phyloP scores from a whole-genome alignment of 2,329 filamentous ascomycete genomes.

The Aspergillus intermedius region DNA sequence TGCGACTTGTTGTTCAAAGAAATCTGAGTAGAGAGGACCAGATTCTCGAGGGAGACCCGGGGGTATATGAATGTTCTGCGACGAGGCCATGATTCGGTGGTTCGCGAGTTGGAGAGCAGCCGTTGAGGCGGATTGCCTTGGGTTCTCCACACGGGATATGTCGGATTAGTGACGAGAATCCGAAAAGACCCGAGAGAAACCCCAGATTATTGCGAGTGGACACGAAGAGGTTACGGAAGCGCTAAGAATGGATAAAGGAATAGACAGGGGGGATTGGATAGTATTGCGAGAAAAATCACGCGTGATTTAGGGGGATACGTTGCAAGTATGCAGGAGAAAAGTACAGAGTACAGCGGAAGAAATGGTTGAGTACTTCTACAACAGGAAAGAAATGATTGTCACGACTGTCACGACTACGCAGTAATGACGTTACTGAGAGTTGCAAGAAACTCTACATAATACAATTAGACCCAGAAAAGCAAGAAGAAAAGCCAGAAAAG shows the following conservation, averaged over 20 bases:
- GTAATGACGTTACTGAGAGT: not conserved
- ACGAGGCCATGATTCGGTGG: slow-evolving; percentile 25
- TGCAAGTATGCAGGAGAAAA: not conserved
- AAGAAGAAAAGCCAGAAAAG: not conserved
- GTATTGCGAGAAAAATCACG: not conserved
- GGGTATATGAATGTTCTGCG: slow-evolving; percentile 40
- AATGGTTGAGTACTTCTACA: too few relatives aligned
- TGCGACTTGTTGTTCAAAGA: slow-evolving; percentile 51
- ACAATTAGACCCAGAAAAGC: too few relatives aligned
- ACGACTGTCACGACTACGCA: not conserved
- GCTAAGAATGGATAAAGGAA: not conserved
- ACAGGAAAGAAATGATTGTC: not conserved
- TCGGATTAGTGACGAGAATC: slow-evolving; percentile 27
- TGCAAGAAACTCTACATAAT: not conserved
- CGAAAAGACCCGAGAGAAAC: slow-evolving; percentile 27
- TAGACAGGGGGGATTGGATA: not conserved
- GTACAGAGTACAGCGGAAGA: not conserved
- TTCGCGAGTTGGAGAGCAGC: slow-evolving; percentile 18
- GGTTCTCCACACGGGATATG: slow-evolving; percentile 39
- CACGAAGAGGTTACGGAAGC: slow-evolving; percentile 20
- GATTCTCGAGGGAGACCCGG: slow-evolving; percentile 36
- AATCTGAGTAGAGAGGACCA: slow-evolving; percentile 48
- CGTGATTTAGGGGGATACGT: not conserved
- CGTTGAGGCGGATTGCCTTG: slow-evolving; percentile 16
- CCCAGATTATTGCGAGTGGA: slow-evolving; percentile 14